Evolutionary conservation across 257 asterid genomes (phyloP).

Genomic region (Ligustrum vulgare): DNA sequence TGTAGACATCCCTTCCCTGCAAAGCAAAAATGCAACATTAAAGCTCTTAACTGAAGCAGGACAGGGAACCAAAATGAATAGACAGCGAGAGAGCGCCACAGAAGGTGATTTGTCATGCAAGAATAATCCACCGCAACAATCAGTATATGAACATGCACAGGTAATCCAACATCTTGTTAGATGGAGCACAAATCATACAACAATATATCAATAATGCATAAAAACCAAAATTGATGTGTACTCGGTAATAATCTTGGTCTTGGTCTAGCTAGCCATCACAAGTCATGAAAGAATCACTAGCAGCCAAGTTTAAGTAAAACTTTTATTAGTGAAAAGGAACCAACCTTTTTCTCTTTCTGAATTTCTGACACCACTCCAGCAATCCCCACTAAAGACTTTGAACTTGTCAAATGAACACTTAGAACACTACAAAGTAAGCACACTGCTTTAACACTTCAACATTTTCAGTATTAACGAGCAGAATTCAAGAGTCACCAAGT

Average conservation of each 20-base stretch:
- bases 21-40: slow-evolving; percentile 31
- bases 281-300: slow-evolving; percentile 16
- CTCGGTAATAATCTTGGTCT: slow-evolving; percentile 5
- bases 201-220: background rate
- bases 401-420: slow-evolving; percentile 91
- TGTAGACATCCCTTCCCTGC: slow-evolving; percentile 97
- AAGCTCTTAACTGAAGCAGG: background rate
- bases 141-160: background rate
- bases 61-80: background rate
- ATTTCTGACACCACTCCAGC: slow-evolving; percentile 89
- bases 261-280: slow-evolving; percentile 20
- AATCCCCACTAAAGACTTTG: slow-evolving; percentile 95
- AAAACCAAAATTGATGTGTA: background rate
- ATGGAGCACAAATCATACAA: background rate
- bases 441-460: slow-evolving; percentile 13
- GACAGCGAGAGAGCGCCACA: background rate
- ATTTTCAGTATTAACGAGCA: slow-evolving; percentile 21
- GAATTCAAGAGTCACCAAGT: background rate
- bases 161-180: slow-evolving; percentile 13
- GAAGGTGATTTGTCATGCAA: background rate
- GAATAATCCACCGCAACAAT: slow-evolving; percentile 4
- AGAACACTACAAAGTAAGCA: slow-evolving; percentile 63
- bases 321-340: slow-evolving; percentile 17
- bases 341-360: slow-evolving; percentile 90
- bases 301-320: slow-evolving; percentile 8